Conservation (phyloP, 2,329 filamentous ascomycete species). For the Tolypocladium ovalisporum region DNA sequence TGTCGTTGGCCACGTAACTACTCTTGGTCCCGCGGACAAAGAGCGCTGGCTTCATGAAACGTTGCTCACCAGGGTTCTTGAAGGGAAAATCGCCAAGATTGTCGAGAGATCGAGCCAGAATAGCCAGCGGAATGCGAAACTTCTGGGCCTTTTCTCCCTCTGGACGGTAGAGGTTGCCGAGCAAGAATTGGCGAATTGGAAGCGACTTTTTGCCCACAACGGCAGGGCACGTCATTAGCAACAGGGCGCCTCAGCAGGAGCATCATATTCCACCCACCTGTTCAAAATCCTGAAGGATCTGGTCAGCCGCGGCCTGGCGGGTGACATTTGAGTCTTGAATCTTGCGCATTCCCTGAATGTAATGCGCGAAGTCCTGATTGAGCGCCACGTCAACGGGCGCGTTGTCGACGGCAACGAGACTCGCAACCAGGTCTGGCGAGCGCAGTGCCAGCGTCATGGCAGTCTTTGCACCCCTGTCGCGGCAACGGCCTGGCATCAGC, state of each 20-base stretch:
- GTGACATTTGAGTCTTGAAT: slow-evolving; percentile 60
- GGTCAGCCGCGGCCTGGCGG: slow-evolving; percentile 67
- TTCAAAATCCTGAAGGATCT: slow-evolving; percentile 67
- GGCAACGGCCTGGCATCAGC: not conserved
- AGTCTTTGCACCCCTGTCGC: slow-evolving; percentile 72
- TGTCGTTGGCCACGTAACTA: slow-evolving; percentile 71
- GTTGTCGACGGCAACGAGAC: slow-evolving; percentile 82
- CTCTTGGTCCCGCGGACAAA: slow-evolving; percentile 72
- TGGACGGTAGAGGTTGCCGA: slow-evolving; percentile 67
- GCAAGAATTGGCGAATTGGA: slow-evolving; percentile 77
- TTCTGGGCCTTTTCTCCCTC: slow-evolving; percentile 41
- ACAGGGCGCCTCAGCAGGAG: not conserved
- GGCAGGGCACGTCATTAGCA: not conserved
- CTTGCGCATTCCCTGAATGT: slow-evolving; percentile 73
- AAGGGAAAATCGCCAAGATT: slow-evolving; percentile 85
- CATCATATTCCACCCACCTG: slow-evolving; percentile 27
- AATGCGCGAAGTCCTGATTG: slow-evolving; percentile 63
- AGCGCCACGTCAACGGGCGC: slow-evolving; percentile 75
- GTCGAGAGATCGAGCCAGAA: slow-evolving; percentile 55
- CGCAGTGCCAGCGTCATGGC: slow-evolving; percentile 78
- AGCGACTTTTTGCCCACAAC: slow-evolving; percentile 33
- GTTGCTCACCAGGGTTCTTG: slow-evolving; percentile 53
- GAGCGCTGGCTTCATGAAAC: slow-evolving; percentile 68
- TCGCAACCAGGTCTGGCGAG: slow-evolving; percentile 53
- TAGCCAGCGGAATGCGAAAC: slow-evolving; percentile 71